Percentiles rank a stretch among this genome's conserved stretches.
Evolutionary conservation across 2,329 filamentous ascomycete species (phyloP).

Genomic region (Colletotrichum lindemuthianum): DNA sequence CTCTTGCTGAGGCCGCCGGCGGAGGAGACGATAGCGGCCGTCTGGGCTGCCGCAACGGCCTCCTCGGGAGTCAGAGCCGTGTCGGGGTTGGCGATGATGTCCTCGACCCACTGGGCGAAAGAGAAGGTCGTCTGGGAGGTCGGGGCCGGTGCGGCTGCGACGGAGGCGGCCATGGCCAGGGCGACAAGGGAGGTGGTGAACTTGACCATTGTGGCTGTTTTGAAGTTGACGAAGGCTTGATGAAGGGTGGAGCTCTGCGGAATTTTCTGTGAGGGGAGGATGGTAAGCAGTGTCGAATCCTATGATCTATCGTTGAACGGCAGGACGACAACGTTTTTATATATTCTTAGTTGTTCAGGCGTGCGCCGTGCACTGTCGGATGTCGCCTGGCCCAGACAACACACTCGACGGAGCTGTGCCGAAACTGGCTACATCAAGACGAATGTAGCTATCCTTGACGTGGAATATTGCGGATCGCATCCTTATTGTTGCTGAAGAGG

Average conservation of each 20-base stretch:
- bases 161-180: constrained; percentile 1
- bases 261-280: background rate
- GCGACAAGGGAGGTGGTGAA: background rate
- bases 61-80: constrained; percentile 16
- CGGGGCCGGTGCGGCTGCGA: constrained; percentile 6
- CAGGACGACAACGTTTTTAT: background rate
- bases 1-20: background rate
- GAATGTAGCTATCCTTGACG: no score
- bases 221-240: background rate
- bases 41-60: background rate
- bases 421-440: no score
- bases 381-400: no score
- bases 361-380: background rate
- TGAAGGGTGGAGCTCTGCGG: background rate
- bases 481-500: background rate
- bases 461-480: background rate
- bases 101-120: constrained; percentile 21
- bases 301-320: no score
- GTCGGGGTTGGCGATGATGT: constrained; percentile 22
- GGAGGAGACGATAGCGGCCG: background rate
- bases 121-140: constrained; percentile 20
- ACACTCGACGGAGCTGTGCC: no score
- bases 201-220: constrained; percentile 4
- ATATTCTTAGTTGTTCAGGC: background rate
- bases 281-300: background rate